phyloP scores from a whole-genome alignment of 345 rosid genomes.

The Zanthoxylum bungeanum region DNA sequence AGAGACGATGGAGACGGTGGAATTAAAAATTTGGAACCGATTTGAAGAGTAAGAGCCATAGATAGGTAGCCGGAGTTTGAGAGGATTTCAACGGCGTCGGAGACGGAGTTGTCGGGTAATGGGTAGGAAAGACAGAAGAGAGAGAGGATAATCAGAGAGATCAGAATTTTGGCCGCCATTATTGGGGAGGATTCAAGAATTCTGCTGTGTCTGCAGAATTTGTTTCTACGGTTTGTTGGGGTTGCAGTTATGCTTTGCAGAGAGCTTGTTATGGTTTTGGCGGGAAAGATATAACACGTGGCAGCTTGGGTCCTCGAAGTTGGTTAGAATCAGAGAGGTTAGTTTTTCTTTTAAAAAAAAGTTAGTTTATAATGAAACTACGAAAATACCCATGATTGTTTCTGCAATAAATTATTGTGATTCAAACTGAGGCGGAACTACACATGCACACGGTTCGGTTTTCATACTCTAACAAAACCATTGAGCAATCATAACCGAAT shows the following conservation, averaged over 20 bases:
- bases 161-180: slow-evolving; percentile 27
- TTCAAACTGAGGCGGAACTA: too few relatives aligned
- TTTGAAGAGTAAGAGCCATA: slow-evolving; percentile 35
- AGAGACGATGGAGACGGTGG: slow-evolving; percentile 21
- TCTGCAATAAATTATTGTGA: neutral
- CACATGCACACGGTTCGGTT: too few relatives aligned
- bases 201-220: neutral
- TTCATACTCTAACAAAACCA: too few relatives aligned
- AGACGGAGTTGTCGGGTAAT: slow-evolving; percentile 12
- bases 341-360: neutral
- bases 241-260: neutral
- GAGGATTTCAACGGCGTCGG: slow-evolving; percentile 22
- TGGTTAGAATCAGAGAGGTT: neutral
- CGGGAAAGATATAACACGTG: neutral
- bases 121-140: slow-evolving; percentile 10
- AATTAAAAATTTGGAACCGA: slow-evolving; percentile 14
- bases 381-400: neutral
- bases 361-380: too few relatives aligned
- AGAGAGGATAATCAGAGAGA: slow-evolving; percentile 14
- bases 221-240: neutral
- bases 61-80: slow-evolving; percentile 21
- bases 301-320: neutral
- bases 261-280: neutral
- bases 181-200: slow-evolving; percentile 6
- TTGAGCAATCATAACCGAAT: too few relatives aligned